Evolutionary conservation across 1,139 yeast genomes (phyloP).

Genomic region (Lodderomyces elongisporus): DNA sequence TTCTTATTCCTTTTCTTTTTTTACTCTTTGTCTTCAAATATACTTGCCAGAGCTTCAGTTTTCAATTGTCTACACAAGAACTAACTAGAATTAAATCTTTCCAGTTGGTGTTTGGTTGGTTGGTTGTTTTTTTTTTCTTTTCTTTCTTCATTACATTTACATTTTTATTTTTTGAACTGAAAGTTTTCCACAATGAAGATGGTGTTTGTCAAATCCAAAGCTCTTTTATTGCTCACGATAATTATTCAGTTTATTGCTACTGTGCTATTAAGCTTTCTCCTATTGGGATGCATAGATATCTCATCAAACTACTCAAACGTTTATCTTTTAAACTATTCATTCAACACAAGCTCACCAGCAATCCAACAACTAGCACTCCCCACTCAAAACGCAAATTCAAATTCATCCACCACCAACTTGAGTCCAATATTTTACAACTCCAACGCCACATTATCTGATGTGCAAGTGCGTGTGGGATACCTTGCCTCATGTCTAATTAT

Average conservation of each 20-base stretch:
- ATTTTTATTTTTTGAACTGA: too few relatives aligned
- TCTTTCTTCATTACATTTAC: background rate
- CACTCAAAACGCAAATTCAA: background rate
- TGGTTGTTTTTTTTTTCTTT: too few relatives aligned
- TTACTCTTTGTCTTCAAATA: too few relatives aligned
- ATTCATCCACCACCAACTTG: slow-evolving; percentile 4
- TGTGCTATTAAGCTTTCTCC: slow-evolving; percentile 44
- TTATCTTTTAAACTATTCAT: slow-evolving; percentile 41
- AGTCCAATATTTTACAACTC: slow-evolving; percentile 9
- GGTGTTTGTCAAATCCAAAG: slow-evolving; percentile 7
- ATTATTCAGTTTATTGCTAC: slow-evolving; percentile 32
- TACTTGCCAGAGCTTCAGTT: too few relatives aligned
- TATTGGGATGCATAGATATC: slow-evolving; percentile 47
- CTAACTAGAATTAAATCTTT: too few relatives aligned
- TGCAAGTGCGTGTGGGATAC: slow-evolving; percentile 47
- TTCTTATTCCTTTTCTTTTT: too few relatives aligned
- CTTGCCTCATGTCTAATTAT: slow-evolving; percentile 43
- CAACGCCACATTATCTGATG: slow-evolving; percentile 8
- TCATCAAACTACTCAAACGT: slow-evolving; percentile 39
- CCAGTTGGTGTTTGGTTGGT: too few relatives aligned
- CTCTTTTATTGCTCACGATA: slow-evolving; percentile 13
- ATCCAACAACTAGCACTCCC: slow-evolving; percentile 5
- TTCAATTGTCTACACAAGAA: too few relatives aligned
- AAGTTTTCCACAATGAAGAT: background rate
- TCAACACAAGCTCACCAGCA: slow-evolving; percentile 29